Evolutionary conservation across 2,329 filamentous ascomycete genomes (phyloP), one percentile per base, ranked within the genome.

Genomic region (Colletotrichum eleusines): DNA sequence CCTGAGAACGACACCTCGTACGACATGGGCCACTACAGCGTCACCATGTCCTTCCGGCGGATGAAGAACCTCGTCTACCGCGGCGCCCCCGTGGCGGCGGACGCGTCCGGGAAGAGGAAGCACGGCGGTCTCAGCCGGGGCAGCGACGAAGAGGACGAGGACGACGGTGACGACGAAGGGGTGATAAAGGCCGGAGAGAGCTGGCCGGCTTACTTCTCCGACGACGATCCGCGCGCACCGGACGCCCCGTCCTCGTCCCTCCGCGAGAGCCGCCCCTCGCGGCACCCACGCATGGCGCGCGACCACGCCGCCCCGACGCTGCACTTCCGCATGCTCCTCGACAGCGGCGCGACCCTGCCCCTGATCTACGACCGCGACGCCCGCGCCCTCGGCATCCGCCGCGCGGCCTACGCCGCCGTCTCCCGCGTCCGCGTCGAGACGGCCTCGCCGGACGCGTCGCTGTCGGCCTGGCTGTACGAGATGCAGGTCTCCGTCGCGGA

Each of bases 281-380:
- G 70, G 1, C 54, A 71, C 33, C 57, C 51, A 12, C 28, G 46
- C 35, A 26, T 72, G 69, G 64, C 55, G 33, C 11, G 57, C 31
- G 70, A 75, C 66, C 54, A 61, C 12, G 31, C 74, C 18, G 76
- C 75, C 4, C 78, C 80, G 2, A 73, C 74, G 46, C 61, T 81
- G 26, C 74, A 76, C 54, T 81, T 80, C 69, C 73, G 76, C 40
- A 79, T 78, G 23, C 73, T 85, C 53, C 76, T 85, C 48, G 84
- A 86, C 74, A 80, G 78, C 46, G 84, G 84, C 57, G 81, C 83
- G 7, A 84, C 82, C 0, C 78, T 80, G 40, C 83, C 84, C 1
- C 75, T 78, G 40, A 76, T 86, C 40, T 76, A 76, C 62, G 55
- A 72, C 12, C 57, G 73, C 20, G 84, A 85, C 74, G 74, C 84